phyloP scores from a whole-genome alignment of 257 asterid species.

The Primulina tabacum region DNA sequence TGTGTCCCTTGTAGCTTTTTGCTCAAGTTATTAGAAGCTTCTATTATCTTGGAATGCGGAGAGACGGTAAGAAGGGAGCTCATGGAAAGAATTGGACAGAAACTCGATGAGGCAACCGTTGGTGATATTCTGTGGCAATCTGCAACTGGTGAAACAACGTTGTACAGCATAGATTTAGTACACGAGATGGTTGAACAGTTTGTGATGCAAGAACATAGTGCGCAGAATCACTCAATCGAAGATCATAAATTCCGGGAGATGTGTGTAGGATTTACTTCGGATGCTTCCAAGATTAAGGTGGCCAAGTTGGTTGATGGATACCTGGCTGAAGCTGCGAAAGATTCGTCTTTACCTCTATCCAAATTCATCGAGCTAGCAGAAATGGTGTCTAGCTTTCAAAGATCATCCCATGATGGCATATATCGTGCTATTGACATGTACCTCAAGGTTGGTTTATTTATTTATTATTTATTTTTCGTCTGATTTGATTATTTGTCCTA shows the following conservation, averaged over 20 bases:
- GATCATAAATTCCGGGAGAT: conserved; percentile 45
- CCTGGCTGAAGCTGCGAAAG: conserved; percentile 78
- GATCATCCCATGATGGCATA: conserved; percentile 69
- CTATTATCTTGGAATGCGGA: conserved; percentile 50
- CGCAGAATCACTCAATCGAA: conserved; percentile 25
- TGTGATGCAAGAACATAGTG: conserved; percentile 44
- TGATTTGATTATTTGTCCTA: neutral
- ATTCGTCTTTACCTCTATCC: conserved; percentile 44
- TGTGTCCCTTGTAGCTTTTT: conserved; percentile 56
- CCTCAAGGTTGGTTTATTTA: conserved; percentile 70
- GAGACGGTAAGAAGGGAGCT: conserved; percentile 49
- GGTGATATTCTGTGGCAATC: conserved; percentile 54
- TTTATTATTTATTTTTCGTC: neutral
- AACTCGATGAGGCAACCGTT: conserved; percentile 65
- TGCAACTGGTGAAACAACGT: conserved; percentile 48
- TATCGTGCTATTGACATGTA: conserved; percentile 82
- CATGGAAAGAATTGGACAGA: conserved; percentile 50
- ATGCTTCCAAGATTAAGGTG: conserved; percentile 61
- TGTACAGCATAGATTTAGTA: conserved; percentile 48
- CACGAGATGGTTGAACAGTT: conserved; percentile 63
- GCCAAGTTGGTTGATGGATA: conserved; percentile 69
- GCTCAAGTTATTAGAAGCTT: conserved; percentile 60
- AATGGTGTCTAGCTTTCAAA: conserved; percentile 57
- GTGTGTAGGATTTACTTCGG: conserved; percentile 37
- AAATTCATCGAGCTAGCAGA: conserved; percentile 58